Conservation (phyloP, 257 asterid genomes). For the Thymus quinquecostatus region DNA sequence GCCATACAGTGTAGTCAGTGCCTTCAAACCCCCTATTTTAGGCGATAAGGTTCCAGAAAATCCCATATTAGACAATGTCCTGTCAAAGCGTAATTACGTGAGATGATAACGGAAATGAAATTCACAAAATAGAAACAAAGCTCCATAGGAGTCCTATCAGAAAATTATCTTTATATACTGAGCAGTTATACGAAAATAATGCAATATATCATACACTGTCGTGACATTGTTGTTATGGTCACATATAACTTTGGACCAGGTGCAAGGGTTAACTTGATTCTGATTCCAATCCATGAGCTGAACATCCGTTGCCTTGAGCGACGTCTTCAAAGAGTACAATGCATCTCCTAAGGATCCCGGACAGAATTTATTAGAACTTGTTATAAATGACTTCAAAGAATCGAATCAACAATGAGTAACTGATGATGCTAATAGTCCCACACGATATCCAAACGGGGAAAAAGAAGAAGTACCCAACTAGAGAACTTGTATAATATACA, state of each 20-base stretch:
- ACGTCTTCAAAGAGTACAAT: constrained; percentile 53
- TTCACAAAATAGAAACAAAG: constrained; percentile 9
- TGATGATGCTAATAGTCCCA: not conserved
- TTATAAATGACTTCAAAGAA: not conserved
- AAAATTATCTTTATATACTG: constrained; percentile 6
- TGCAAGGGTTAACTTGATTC: constrained; percentile 87
- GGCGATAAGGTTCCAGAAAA: constrained; percentile 86
- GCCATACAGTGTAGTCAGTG: constrained; percentile 78
- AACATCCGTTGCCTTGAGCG: constrained; percentile 66
- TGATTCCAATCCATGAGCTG: constrained; percentile 85
- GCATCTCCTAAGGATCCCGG: constrained; percentile 67
- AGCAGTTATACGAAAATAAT: constrained; percentile 14
- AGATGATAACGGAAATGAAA: constrained; percentile 22
- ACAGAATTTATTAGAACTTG: constrained; percentile 12
- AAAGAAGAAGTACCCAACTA: not conserved
- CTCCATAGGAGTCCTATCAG: not conserved
- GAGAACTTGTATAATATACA: not conserved
- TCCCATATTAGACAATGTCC: constrained; percentile 89
- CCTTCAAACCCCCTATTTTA: constrained; percentile 58
- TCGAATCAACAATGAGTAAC: constrained; percentile 11
- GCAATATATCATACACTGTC: constrained; percentile 49
- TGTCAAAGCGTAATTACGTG: constrained; percentile 39
- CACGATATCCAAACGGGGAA: not conserved
- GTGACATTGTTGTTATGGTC: constrained; percentile 57
- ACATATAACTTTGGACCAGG: constrained; percentile 86